phyloP scores from a whole-genome alignment of 2,329 filamentous ascomycete species.

The Chaetomium sp. region DNA sequence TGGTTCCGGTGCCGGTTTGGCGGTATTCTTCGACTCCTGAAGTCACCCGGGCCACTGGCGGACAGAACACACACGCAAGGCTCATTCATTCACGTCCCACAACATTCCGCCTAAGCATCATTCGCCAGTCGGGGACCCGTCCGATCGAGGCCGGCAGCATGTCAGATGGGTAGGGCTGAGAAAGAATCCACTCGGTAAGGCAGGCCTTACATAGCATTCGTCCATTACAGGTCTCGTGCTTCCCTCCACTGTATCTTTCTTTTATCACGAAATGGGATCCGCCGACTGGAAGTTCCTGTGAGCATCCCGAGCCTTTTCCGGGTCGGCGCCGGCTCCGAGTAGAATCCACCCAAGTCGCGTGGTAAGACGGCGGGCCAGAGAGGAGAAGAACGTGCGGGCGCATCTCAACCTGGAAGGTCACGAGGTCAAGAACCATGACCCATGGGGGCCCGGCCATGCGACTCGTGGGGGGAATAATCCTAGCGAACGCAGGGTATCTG shows the following conservation, averaged over 20 bases:
- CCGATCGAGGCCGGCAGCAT: neutral
- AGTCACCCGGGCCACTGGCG: no score
- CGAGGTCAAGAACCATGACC: no score
- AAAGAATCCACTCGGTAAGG: slow-evolving; percentile 3
- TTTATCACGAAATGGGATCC: neutral
- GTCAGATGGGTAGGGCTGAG: slow-evolving; percentile 10
- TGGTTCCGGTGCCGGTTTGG: no score
- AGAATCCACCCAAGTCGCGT: no score
- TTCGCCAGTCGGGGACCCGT: neutral
- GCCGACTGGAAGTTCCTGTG: neutral
- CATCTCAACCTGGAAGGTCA: no score
- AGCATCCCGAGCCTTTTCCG: neutral
- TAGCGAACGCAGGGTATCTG: neutral
- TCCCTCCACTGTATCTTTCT: neutral
- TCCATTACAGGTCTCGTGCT: neutral
- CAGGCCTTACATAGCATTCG: neutral
- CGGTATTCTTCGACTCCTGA: no score
- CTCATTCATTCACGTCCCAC: neutral
- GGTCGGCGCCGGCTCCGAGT: no score
- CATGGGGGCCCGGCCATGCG: no score
- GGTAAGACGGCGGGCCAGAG: no score
- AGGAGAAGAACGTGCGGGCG: neutral
- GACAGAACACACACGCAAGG: no score
- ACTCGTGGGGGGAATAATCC: neutral
- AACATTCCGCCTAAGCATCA: neutral